Percentiles rank a stretch among this genome's conserved stretches.
phyloP scores from a whole-genome alignment of 2,329 filamentous ascomycete species.

The Fusarium nanum region DNA sequence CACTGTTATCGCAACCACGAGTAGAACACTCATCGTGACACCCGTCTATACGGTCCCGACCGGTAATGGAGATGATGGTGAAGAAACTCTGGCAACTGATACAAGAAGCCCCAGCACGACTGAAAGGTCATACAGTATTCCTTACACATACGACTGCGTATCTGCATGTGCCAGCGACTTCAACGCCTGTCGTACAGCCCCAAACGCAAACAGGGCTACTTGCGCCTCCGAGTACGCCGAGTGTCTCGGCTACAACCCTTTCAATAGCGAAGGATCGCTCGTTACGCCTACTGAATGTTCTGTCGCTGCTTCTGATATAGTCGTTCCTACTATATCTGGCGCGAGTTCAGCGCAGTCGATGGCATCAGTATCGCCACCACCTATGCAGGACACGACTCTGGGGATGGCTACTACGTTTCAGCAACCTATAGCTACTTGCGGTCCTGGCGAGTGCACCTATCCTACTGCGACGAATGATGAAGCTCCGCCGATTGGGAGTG shows the following conservation, averaged over 20 bases:
- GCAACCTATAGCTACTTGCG: neutral
- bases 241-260: slow-evolving; percentile 19
- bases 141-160: slow-evolving; percentile 13
- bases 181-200: neutral
- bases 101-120: neutral
- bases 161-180: neutral
- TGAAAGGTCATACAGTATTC: neutral
- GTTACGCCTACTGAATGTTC: slow-evolving; percentile 15
- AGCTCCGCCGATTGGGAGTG: neutral
- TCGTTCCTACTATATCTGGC: neutral
- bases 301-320: neutral
- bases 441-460: neutral
- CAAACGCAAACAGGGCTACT: slow-evolving; percentile 1
- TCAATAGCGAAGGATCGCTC: slow-evolving; percentile 1
- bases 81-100: neutral
- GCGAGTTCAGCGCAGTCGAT: neutral
- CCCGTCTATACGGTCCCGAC: neutral
- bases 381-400: neutral
- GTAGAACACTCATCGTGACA: neutral
- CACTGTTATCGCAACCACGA: neutral
- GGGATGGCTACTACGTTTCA: neutral
- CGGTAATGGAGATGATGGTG: neutral
- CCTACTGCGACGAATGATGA: neutral
- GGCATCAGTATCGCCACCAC: neutral
- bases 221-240: slow-evolving; percentile 9